These are phyloP conservation scores for Penicillium sp. DNA, from an alignment of 2,329 filamentous ascomycete species.

Conservation along the genomic window DNA sequence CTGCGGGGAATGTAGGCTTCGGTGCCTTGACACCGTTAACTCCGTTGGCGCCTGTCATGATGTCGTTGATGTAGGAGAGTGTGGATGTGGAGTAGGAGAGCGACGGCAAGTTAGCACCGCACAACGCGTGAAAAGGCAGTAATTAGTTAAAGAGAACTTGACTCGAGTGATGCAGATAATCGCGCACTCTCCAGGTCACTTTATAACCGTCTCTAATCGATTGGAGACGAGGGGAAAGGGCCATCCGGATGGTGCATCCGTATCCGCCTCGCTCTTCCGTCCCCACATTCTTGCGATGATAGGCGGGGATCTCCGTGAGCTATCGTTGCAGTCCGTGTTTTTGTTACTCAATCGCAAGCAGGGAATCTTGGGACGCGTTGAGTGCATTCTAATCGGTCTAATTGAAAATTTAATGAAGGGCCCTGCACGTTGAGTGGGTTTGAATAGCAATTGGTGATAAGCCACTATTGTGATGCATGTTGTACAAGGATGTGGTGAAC, in stretches of 20 bases:
- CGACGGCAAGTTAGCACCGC: background rate
- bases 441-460: background rate
- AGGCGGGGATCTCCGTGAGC: constrained; percentile 1
- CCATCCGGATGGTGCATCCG: constrained; percentile 22
- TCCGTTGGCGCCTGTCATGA: constrained; percentile 15
- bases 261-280: constrained; percentile 29
- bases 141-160: background rate
- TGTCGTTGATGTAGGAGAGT: background rate
- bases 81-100: background rate
- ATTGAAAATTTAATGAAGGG: background rate
- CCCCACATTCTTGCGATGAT: constrained; percentile 10
- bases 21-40: constrained; percentile 18
- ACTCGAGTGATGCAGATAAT: constrained; percentile 15
- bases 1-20: constrained; percentile 34
- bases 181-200: constrained; percentile 8
- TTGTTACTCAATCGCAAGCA: constrained; percentile 1
- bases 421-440: background rate
- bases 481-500: background rate
- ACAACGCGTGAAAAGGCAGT: background rate
- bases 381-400: background rate
- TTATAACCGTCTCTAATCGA: constrained; percentile 18
- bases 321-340: background rate
- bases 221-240: constrained; percentile 11
- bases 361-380: background rate
- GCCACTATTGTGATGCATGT: background rate